phyloP scores from a whole-genome alignment of 768 basidiomycete species.

The Gloeopeniophorella convolvens region DNA sequence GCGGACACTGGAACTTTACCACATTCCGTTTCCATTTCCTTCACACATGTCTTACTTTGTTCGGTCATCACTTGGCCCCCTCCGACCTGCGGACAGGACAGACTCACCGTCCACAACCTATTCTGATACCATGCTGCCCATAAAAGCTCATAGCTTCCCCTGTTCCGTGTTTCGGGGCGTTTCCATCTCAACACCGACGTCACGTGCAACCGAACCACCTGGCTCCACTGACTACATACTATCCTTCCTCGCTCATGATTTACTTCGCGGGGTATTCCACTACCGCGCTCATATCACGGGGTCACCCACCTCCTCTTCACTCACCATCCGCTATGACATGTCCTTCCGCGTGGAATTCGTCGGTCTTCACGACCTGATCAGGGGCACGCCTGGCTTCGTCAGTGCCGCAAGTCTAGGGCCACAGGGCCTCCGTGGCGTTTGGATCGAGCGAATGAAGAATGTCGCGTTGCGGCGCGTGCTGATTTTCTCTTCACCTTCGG shows the following conservation, averaged over 20 bases:
- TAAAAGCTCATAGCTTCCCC: constrained; percentile 13
- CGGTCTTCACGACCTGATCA: constrained; percentile 39
- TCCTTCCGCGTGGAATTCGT: constrained; percentile 37
- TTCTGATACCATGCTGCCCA: constrained; percentile 31
- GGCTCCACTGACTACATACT: constrained; percentile 20
- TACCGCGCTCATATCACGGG: constrained; percentile 27
- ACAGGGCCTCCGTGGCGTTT: constrained; percentile 46
- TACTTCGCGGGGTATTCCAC: constrained; percentile 45
- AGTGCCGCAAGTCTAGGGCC: constrained; percentile 43
- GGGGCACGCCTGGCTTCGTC: constrained; percentile 39
- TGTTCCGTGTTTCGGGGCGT: constrained; percentile 26
- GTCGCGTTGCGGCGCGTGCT: constrained; percentile 39
- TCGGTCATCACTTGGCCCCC: not conserved
- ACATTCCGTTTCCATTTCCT: constrained; percentile 19
- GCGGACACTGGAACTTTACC: constrained; percentile 44
- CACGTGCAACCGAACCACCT: constrained; percentile 32
- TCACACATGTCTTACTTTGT: not conserved
- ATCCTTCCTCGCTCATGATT: constrained; percentile 38
- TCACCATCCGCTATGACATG: constrained; percentile 9
- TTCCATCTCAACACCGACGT: constrained; percentile 32
- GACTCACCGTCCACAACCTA: constrained; percentile 24
- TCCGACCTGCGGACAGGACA: not conserved
- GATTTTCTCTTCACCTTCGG: constrained; percentile 30
- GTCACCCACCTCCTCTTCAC: not conserved
- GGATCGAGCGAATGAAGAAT: constrained; percentile 45